Base-by-base conservation (phyloP, 257 asterid genomes). In the Plectranthus barbatus region DNA sequence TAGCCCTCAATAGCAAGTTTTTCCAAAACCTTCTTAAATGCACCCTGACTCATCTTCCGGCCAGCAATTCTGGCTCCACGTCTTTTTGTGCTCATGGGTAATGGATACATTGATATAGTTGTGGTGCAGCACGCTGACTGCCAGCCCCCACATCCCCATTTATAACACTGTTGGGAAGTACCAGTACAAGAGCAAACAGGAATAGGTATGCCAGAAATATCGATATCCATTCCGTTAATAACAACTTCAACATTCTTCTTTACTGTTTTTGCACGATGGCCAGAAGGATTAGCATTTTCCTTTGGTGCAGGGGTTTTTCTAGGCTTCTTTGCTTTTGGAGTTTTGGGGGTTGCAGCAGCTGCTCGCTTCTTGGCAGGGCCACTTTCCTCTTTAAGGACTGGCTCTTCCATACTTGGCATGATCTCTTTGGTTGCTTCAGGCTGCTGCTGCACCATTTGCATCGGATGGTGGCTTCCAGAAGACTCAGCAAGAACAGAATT, bases 131-230 rank as follows among this genome's bases (percentile, higher is more conserved):
- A 91, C 3, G 98, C 98, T 0, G 96, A 88, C 68, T 91, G 98
- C 98, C 98, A 91, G 17, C 98, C 98, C 37, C 98, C 98, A 56
- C 91, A 88, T 0, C 98, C 98, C 98, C 98, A 91, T 66, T 96
- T 81, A 51, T 91, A 91, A 36, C 98, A 91, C 68, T 91, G 99
- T 79, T 89, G 99, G n/a, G 94, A 83, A 23, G 86, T 53, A 12
- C 97, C 99, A 0, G 99, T 92, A 40, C 97, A 92, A 9, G 99
- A 83, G 76, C 97, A 92, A 53, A 89, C 91, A 0, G 99, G 99
- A 10, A 90, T 89, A 0, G 99, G 99, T 55, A 92, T 86, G 11
- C 89, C 93, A 6, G 95, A 80, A 47, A 92, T 86, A 56, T 92
- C 97, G 84, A 88, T 79, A 49, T 89, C 96, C 14, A 89, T 72